Base-by-base conservation (phyloP, 306 rosid species). In the Quillaja saponaria region DNA sequence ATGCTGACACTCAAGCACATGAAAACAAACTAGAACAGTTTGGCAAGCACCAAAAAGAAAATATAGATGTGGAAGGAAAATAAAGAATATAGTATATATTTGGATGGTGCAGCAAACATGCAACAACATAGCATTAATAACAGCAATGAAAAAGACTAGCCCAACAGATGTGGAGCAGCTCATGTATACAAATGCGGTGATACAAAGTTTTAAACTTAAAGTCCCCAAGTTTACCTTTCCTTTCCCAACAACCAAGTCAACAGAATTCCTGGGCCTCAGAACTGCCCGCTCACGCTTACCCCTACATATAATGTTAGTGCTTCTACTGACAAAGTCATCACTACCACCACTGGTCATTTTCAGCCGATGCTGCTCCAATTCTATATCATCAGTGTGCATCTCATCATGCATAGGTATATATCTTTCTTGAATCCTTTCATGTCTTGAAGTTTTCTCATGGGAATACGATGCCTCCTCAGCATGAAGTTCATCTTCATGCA, bases 211-310 rank as follows among this genome's bases (percentile, higher is more conserved):
- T 56, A 63, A 66, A 78, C 73, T 47, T 52, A 50, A 53, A 70
- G 55, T 72, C 85, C 82, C 80, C 75, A 78, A 60, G 61, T 64
- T 81, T 83, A 86, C 95, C 90, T 86, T 83, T 79, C 67, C 75
- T 74, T 79, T 76, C 71, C 77, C 77, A 73, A 76, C 65, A 71
- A 77, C 53, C 59, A 74, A 71, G 84, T 81, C 73, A 69, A 58
- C 65, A n/a, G 87, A 74, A 79, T 75, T 75, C 81, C 71, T 55
- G 85, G 71, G 47, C 75, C 81, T 78, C 77, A 47, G 71, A 53
- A 63, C 61, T 13, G 75, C 69, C 67, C 60, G 85, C 65, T 66
- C 75, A 48, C 55, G 68, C 59, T 74, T 73, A 68, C 74, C 69
- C 41, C 66, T 78, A 59, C 33, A 33, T 53, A 61, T 20, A 58